Conservation (phyloP, 306 rosid species). For the Lablab purpureus region DNA sequence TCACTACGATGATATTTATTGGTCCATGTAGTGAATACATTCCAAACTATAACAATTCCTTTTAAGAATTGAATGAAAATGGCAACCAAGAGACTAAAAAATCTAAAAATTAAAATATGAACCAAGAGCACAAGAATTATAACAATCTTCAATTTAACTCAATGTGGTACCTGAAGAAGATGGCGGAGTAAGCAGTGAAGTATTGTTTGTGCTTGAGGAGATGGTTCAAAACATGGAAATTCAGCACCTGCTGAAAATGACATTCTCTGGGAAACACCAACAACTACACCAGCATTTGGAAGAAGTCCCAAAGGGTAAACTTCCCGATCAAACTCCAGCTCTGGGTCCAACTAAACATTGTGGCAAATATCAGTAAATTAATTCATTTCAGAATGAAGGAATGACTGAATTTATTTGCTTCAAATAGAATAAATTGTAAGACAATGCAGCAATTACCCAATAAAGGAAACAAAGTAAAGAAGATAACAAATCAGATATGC, state of each 20-base stretch:
- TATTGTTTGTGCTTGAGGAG: conserved; percentile 99
- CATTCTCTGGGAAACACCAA: conserved; percentile 94
- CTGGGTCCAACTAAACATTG: conserved; percentile 89
- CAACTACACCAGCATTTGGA: conserved; percentile 95
- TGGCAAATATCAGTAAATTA: conserved; percentile 42
- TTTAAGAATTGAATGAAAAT: conserved; percentile 18
- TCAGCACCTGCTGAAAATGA: conserved; percentile 96
- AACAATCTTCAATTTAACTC: conserved; percentile 33
- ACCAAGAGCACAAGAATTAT: conserved; percentile 3
- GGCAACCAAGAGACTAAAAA: conserved; percentile 32
- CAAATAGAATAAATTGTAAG: conserved; percentile 33
- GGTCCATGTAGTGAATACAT: conserved; percentile 15
- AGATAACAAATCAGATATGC: background rate
- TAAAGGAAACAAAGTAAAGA: conserved; percentile 2
- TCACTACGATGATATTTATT: conserved; percentile 6
- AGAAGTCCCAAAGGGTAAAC: conserved; percentile 97
- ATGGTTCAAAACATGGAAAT: conserved; percentile 98
- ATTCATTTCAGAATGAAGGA: conserved; percentile 38
- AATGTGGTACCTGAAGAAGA: conserved; percentile 87
- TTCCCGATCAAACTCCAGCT: conserved; percentile 99
- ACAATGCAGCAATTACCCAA: conserved; percentile 23
- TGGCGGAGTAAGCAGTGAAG: conserved; percentile 93
- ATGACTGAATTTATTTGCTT: conserved; percentile 38
- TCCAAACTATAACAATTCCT: conserved; percentile 4
- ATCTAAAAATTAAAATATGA: background rate